Percentiles rank a stretch among this genome's conserved stretches.
Conservation (phyloP, 78 protist species). For the Emiliania huxleyi region DNA sequence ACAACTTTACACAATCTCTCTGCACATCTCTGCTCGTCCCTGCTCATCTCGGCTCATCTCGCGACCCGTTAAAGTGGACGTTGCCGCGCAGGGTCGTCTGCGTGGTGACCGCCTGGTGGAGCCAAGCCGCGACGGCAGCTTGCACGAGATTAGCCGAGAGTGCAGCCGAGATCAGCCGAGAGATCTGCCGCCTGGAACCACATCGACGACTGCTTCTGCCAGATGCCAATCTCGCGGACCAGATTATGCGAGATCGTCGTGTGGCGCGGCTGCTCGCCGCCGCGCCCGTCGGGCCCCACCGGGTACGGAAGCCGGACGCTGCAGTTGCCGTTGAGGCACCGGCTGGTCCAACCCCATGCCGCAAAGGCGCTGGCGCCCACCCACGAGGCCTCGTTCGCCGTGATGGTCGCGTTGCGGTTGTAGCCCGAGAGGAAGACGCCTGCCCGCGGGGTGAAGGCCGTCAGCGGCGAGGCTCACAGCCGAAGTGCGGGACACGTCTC, state of each 20-base stretch:
- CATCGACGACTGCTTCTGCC: conserved; percentile 32
- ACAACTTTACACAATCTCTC: no score
- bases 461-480: no score
- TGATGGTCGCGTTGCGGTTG: background rate
- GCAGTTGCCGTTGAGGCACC: no score
- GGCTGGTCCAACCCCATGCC: conserved; percentile 49
- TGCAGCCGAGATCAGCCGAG: no score
- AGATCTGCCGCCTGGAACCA: conserved; percentile 56
- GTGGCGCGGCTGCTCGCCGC: conserved; percentile 34
- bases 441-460: no score
- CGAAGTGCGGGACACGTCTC: no score
- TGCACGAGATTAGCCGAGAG: no score
- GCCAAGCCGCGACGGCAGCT: no score
- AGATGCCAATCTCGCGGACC: conserved; percentile 45
- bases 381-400: background rate
- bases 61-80: conserved; percentile 49
- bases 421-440: conserved; percentile 2
- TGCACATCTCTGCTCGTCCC: no score
- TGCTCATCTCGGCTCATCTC: no score
- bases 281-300: background rate
- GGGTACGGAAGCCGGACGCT: no score
- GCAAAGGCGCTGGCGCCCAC: conserved; percentile 32
- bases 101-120: conserved; percentile 25
- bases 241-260: background rate
- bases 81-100: background rate